phyloP scores from a whole-genome alignment of 257 asterid genomes.

The Verbena officinalis region DNA sequence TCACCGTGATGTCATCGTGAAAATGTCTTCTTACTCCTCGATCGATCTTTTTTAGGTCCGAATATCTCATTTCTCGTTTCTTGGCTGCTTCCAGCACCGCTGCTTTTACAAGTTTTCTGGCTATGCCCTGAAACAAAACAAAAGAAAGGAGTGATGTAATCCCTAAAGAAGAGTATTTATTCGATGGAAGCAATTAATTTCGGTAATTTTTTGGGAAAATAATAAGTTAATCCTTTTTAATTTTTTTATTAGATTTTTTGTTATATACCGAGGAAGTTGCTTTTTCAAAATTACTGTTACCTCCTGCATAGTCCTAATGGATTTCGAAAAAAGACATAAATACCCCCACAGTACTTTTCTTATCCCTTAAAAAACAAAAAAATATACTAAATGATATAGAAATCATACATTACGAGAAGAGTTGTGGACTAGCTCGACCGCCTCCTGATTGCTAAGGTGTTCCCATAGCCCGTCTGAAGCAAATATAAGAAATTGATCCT shows the following conservation, averaged over 20 bases:
- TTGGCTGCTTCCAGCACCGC: conserved; percentile 72
- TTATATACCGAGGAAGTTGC: background rate
- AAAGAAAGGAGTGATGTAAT: conserved; percentile 1
- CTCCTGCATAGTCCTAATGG: no score
- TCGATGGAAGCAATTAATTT: background rate
- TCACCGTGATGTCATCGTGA: conserved; percentile 79
- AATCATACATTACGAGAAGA: conserved; percentile 58
- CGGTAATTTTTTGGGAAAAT: background rate
- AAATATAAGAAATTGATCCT: conserved; percentile 75
- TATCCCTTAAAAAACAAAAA: background rate
- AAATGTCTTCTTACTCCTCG: conserved; percentile 79
- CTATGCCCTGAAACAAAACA: conserved; percentile 61
- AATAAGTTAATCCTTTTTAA: no score
- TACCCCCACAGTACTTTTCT: no score
- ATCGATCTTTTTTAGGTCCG: conserved; percentile 66
- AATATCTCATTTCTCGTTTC: conserved; percentile 77
- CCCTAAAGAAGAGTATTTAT: background rate
- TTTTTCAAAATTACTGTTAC: background rate
- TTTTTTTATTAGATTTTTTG: background rate
- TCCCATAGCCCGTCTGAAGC: conserved; percentile 93
- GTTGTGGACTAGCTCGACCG: conserved; percentile 62
- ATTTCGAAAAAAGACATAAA: no score
- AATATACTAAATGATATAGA: conserved; percentile 9
- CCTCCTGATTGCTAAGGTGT: conserved; percentile 82
- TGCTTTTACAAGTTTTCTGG: conserved; percentile 61